Percentiles rank a stretch among this genome's conserved stretches.
These are phyloP conservation scores for Arabidopsis hybrid DNA, from an alignment of 441 rosid species.

Conservation along the genomic window DNA sequence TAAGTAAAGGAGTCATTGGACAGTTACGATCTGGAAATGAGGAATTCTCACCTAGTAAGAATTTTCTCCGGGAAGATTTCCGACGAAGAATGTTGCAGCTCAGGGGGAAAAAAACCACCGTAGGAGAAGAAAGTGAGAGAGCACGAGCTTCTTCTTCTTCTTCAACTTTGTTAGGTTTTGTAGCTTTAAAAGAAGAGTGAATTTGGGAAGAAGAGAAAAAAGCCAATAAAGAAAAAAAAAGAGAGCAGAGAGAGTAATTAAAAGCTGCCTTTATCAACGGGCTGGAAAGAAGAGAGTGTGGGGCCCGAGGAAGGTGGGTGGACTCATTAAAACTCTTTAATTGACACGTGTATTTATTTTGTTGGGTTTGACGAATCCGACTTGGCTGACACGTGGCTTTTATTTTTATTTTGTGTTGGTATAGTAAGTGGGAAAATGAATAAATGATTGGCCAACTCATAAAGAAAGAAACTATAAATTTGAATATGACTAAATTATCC, in stretches of 20 bases:
- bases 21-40: no score
- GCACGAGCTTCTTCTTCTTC: no score
- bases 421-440: constrained; percentile 13
- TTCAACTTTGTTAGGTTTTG: no score
- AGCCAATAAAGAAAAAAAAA: neutral
- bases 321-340: constrained; percentile 27
- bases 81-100: no score
- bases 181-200: no score
- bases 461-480: neutral
- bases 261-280: constrained; percentile 48
- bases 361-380: constrained; percentile 6
- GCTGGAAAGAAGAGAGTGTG: constrained; percentile 40
- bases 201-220: constrained; percentile 4
- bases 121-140: no score
- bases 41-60: no score
- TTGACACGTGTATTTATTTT: constrained; percentile 6
- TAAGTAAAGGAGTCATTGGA: no score
- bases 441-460: constrained; percentile 42
- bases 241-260: constrained; percentile 29
- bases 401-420: accelerated
- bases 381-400: constrained; percentile 31
- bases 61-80: no score
- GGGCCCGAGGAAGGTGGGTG: constrained; percentile 45
- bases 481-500: neutral
- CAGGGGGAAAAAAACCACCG: no score